These are phyloP conservation scores for Aureobasidium sp. DNA, from an alignment of 2,329 filamentous ascomycete genomes.

Conservation along the genomic window DNA sequence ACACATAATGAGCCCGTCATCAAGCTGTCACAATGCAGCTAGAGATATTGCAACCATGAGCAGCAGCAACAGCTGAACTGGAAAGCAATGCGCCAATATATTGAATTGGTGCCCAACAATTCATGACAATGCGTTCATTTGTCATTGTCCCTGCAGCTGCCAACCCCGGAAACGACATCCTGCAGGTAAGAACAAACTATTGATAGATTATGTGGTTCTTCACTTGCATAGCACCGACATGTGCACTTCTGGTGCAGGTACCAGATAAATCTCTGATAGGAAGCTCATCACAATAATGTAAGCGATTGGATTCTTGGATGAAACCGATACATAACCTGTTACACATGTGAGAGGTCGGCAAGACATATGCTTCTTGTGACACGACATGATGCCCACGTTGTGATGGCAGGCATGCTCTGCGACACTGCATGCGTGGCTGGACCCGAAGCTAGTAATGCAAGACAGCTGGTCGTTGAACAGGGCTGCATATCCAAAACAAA, in stretches of 20 bases:
- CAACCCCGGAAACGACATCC: neutral
- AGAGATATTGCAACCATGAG: neutral
- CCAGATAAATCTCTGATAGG: neutral
- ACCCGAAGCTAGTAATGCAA: neutral
- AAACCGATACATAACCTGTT: neutral
- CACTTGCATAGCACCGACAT: neutral
- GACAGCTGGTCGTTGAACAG: neutral
- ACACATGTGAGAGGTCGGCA: conserved; percentile 2
- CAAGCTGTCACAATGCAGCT: neutral
- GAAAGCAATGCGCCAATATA: neutral
- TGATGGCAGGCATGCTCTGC: conserved; percentile 1
- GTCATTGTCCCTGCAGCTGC: conserved; percentile 10
- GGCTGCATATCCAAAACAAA: neutral
- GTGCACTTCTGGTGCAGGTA: neutral
- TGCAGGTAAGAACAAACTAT: neutral
- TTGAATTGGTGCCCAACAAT: conserved; percentile 2
- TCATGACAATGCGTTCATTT: neutral
- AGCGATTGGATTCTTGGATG: neutral
- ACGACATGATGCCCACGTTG: conserved; percentile 7
- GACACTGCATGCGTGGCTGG: neutral
- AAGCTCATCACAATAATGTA: neutral
- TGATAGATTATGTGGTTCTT: neutral
- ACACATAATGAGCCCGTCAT: neutral
- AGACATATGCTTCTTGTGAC: neutral
- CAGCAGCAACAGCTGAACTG: neutral